Conservation (phyloP, 2,329 filamentous ascomycete species). For the Colletotrichum endophyticum region DNA sequence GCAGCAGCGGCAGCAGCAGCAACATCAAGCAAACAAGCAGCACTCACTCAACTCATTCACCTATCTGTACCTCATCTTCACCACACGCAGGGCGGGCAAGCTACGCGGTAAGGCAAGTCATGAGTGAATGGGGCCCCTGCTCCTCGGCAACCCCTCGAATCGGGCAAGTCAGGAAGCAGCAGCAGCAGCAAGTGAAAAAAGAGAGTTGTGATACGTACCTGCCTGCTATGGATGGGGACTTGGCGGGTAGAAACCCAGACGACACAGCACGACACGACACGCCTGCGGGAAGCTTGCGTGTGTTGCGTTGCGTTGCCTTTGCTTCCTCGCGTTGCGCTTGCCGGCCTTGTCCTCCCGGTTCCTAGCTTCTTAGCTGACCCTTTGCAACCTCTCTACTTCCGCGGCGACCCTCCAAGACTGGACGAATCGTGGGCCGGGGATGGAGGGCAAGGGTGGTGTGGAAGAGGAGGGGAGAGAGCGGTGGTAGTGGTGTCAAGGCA, state of each 20-base stretch:
- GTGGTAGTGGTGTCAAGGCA: neutral
- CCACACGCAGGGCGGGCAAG: neutral
- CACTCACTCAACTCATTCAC: neutral
- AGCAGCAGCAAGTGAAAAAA: neutral
- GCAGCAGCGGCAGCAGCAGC: neutral
- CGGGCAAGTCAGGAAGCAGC: neutral
- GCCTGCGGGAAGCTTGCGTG: conserved; percentile 1
- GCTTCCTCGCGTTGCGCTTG: neutral
- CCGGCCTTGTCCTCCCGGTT: conserved; percentile 4
- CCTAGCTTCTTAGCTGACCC: neutral
- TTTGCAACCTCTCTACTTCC: neutral
- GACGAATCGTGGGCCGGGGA: neutral
- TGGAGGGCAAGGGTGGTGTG: neutral
- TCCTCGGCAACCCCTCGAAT: conserved; percentile 3
- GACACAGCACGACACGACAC: neutral
- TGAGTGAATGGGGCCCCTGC: neutral
- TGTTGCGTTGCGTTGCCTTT: neutral
- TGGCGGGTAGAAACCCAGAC: conserved; percentile 5
- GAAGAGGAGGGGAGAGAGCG: neutral
- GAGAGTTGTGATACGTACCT: conserved; percentile 15
- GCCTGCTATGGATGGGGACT: neutral
- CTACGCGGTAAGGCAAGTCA: neutral
- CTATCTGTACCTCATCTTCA: neutral
- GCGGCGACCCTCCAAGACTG: conserved; percentile 3
- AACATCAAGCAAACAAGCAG: neutral